These are phyloP conservation scores for Fusarium vanettenii DNA, from an alignment of 2,329 filamentous ascomycete genomes.

Conservation along the genomic window DNA sequence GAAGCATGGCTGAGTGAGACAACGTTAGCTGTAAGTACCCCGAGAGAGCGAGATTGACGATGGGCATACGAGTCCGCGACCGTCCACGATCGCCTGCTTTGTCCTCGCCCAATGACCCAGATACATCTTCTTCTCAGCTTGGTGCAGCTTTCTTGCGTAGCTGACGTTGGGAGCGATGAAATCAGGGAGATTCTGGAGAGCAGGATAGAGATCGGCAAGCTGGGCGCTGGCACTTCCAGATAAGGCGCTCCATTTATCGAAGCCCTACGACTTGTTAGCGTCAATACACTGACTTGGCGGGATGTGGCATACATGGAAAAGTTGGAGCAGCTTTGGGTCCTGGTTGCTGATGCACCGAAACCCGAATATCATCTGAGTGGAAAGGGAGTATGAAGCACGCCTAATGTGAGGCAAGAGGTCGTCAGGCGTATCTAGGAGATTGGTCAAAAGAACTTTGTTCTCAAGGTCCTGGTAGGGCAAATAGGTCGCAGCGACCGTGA, in stretches of 20 bases:
- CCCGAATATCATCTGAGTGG: neutral
- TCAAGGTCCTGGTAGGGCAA: neutral
- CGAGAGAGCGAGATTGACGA: accelerated
- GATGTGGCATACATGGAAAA: neutral
- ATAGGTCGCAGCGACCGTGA: neutral
- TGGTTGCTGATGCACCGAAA: neutral
- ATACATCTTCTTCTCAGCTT: neutral
- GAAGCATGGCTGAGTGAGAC: conserved; percentile 27
- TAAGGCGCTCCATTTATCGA: neutral
- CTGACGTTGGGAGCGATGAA: neutral
- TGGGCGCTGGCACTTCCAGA: neutral
- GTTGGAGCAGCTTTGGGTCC: neutral
- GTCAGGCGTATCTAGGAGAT: neutral
- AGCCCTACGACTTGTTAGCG: neutral
- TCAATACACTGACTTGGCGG: neutral
- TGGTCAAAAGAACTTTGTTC: neutral
- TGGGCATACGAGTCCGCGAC: neutral
- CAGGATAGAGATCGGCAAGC: neutral
- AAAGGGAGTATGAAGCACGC: neutral
- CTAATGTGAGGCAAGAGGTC: neutral
- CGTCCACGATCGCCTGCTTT: neutral
- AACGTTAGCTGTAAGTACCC: neutral
- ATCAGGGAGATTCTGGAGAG: neutral
- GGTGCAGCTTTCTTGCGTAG: neutral
- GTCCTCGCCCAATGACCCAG: neutral